Evolutionary conservation across 2,329 filamentous ascomycete species (phyloP), one percentile per base, ranked within the genome.

Genomic region (Fusarium caatingaense): DNA sequence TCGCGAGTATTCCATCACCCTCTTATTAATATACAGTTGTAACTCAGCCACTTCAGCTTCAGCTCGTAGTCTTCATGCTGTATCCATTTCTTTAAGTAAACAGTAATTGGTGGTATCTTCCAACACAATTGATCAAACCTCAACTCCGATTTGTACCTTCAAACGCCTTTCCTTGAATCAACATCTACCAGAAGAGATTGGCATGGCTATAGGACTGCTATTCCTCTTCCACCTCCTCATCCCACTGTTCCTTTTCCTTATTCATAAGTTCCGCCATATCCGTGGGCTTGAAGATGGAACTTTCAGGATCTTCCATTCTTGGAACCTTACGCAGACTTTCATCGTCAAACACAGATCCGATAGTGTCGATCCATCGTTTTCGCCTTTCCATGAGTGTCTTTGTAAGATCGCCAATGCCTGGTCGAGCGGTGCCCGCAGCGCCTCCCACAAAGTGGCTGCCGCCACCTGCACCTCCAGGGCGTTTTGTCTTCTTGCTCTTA

Each of bases 321-420:
- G 94, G 93, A 44, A 98, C 91, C 58, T 86, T 88, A 66, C 88
- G 88, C 37, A 93, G 86, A 73, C 89, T 91, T 73, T 94, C 93
- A 74, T 92, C 92, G 66, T 94, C 91, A 74, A 99, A 97, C 1
- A 98, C 93, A 1, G 93, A 92, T 0, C 94, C 93, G 71, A 99
- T 97, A 41, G 89, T 94, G 69, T 93, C 92, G 69, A 93, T 94
- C 95, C 96, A 99, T 72, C 94, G 89, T 77, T 89, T 88, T 59
- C 94, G 88, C 64, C 95, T 88, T 79, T 98, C 94, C 94, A 99
- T 98, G 27, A 99, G 85, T 46, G 91, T 95, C 78, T 94, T 91
- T 6, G 96, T 96, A 62, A 94, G 87, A 80, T 99, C 96, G 28
- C 96, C 96, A 56, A 99, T 97, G 45, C 92, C 91, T 4, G 91